These are phyloP conservation scores for Arabidopsis arenosa DNA, from an alignment of 345 rosid species.

Conservation along the genomic window DNA sequence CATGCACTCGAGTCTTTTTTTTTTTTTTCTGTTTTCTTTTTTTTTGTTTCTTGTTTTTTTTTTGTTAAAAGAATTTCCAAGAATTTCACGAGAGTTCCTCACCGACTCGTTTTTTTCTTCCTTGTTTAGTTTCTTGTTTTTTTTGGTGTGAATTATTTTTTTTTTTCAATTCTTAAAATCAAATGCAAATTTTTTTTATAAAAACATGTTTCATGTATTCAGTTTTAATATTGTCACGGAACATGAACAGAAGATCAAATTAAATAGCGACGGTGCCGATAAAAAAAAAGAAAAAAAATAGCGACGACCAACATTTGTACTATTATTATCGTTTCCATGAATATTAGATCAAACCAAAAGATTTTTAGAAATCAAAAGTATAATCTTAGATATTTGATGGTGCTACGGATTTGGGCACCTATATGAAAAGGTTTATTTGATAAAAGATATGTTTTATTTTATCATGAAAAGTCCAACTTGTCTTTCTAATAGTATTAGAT, in stretches of 20 bases:
- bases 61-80: neutral
- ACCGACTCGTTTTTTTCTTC: constrained; percentile 31
- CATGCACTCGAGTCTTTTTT: neutral
- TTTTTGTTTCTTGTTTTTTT: neutral
- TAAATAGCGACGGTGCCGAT: too few relatives aligned
- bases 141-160: neutral
- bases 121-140: constrained; percentile 15
- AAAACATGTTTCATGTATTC: neutral
- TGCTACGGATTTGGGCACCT: neutral
- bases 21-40: neutral
- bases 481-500: neutral
- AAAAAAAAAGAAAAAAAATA: too few relatives aligned
- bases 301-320: too few relatives aligned
- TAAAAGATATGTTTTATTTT: neutral
- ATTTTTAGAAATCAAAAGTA: too few relatives aligned
- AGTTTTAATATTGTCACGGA: neutral
- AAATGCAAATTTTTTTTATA: neutral
- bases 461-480: neutral
- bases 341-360: too few relatives aligned
- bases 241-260: neutral
- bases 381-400: neutral
- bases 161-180: neutral
- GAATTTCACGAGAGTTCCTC: constrained; percentile 4
- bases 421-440: neutral
- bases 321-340: too few relatives aligned